A percentile compares a stretch with the other conserved stretches of the same genome.
phyloP scores from a whole-genome alignment of 2,329 filamentous ascomycete genomes.

The Tothia fuscella region DNA sequence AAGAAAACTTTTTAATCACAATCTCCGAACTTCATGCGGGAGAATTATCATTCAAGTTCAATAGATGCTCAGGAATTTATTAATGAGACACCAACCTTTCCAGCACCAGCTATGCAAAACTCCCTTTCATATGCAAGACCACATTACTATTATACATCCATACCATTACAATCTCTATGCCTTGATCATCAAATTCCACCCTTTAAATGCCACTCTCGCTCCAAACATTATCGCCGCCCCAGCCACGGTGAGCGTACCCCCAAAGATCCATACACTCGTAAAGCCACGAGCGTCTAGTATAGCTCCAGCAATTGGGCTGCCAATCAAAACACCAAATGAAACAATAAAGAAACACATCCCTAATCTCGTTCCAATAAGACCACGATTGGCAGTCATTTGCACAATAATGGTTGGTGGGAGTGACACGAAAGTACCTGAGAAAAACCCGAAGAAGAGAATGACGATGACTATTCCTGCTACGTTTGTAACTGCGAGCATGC shows the following conservation, averaged over 20 bases:
- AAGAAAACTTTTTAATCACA: too few relatives aligned
- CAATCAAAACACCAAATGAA: slow-evolving; percentile 40
- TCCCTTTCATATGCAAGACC: too few relatives aligned
- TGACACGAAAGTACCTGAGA: slow-evolving; percentile 34
- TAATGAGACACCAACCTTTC: too few relatives aligned
- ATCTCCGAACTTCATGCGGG: too few relatives aligned
- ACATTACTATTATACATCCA: too few relatives aligned
- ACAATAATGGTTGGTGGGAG: slow-evolving; percentile 36
- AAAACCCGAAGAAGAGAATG: slow-evolving; percentile 36
- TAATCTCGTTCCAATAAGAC: slow-evolving; percentile 39
- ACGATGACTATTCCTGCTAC: slow-evolving; percentile 29
- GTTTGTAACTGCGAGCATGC: slow-evolving; percentile 26
- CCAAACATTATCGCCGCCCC: slow-evolving; percentile 11
- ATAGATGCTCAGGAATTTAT: too few relatives aligned
- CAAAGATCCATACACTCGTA: slow-evolving; percentile 31
- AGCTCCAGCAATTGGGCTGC: slow-evolving; percentile 45
- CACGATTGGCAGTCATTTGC: slow-evolving; percentile 27
- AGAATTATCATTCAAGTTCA: too few relatives aligned
- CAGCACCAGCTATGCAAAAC: too few relatives aligned
- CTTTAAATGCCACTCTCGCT: slow-evolving; percentile 8
- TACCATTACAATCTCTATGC: too few relatives aligned
- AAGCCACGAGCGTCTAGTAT: slow-evolving; percentile 37
- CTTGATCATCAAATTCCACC: slow-evolving; percentile 7
- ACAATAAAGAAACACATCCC: slow-evolving; percentile 43
- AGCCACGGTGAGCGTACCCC: slow-evolving; percentile 21